Conservation (phyloP, 495 filamentous ascomycete species). For the Daldinia grandis region DNA sequence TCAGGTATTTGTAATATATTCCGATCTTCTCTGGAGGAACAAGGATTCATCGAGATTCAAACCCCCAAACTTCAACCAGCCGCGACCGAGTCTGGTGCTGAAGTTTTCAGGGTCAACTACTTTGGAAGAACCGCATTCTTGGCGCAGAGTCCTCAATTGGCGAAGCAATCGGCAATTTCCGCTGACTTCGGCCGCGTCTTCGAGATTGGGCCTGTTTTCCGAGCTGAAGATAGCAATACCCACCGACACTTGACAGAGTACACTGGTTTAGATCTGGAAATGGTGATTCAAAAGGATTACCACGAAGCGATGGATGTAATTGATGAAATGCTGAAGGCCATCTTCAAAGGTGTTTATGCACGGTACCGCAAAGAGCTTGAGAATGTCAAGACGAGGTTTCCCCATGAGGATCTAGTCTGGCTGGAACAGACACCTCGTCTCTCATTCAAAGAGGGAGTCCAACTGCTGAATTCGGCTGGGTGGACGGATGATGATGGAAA, state of each 20-base stretch:
- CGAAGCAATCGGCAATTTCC: conserved; percentile 95
- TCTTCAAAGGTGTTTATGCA: conserved; percentile 80
- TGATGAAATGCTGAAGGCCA: conserved; percentile 84
- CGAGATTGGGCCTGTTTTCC: conserved; percentile 95
- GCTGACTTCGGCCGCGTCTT: conserved; percentile 91
- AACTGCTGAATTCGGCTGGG: conserved; percentile 82
- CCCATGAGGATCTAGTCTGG: conserved; percentile 72
- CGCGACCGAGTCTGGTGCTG: conserved; percentile 90
- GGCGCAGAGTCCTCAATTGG: conserved; percentile 91
- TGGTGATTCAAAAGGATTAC: conserved; percentile 89
- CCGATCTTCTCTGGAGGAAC: conserved; percentile 75
- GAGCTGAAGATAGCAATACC: conserved; percentile 96
- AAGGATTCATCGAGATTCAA: conserved; percentile 90
- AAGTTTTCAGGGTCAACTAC: conserved; percentile 94
- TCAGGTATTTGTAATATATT: conserved; percentile 81
- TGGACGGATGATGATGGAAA: conserved; percentile 81
- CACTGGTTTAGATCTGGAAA: conserved; percentile 93
- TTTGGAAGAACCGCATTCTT: conserved; percentile 89
- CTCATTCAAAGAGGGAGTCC: conserved; percentile 79
- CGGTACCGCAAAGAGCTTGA: conserved; percentile 74
- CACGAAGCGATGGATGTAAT: conserved; percentile 86
- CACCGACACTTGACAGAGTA: conserved; percentile 97
- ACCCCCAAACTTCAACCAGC: conserved; percentile 91
- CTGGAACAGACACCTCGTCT: conserved; percentile 83
- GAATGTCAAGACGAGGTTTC: conserved; percentile 67